Evolutionary conservation across 805 yeast genomes (phyloP).

Genomic region (Candida verbasci): DNA sequence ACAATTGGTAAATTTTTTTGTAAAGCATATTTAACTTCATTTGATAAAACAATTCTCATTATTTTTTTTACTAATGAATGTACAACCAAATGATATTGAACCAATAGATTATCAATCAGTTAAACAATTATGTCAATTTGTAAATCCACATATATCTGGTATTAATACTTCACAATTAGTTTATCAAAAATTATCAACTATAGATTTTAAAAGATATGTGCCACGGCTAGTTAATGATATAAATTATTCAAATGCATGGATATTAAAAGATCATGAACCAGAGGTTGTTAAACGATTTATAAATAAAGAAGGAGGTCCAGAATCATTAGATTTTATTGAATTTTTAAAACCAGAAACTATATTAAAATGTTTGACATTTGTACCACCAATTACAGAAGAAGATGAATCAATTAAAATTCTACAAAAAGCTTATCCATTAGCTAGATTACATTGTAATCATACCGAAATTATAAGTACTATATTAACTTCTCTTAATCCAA

Average conservation of each 20-base stretch:
- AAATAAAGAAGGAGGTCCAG: neutral
- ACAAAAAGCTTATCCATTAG: conserved; percentile 6
- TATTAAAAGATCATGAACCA: conserved; percentile 1
- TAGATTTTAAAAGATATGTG: neutral
- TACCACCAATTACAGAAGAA: conserved; percentile 7
- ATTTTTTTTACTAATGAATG: neutral
- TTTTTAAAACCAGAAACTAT: neutral
- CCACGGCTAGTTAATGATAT: conserved; percentile 2
- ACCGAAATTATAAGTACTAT: conserved; percentile 23
- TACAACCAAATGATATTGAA: too few species aligned
- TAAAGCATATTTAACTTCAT: conserved; percentile 65
- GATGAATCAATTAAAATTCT: conserved; percentile 2
- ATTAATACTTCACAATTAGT: conserved; percentile 10
- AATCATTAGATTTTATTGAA: neutral
- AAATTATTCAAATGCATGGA: conserved; percentile 1
- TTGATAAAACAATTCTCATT: conserved; percentile 17
- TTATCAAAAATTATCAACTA: neutral
- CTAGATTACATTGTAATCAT: conserved; percentile 6
- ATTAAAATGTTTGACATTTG: conserved; percentile 3
- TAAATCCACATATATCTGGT: conserved; percentile 31
- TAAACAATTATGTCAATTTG: conserved; percentile 14
- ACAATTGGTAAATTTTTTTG: conserved; percentile 60
- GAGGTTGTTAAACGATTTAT: neutral
- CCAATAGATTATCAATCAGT: conserved; percentile 2
- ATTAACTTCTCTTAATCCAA: conserved; percentile 17